Conservation (phyloP, 495 filamentous ascomycete genomes). For the Aspergillus ellipticus region DNA sequence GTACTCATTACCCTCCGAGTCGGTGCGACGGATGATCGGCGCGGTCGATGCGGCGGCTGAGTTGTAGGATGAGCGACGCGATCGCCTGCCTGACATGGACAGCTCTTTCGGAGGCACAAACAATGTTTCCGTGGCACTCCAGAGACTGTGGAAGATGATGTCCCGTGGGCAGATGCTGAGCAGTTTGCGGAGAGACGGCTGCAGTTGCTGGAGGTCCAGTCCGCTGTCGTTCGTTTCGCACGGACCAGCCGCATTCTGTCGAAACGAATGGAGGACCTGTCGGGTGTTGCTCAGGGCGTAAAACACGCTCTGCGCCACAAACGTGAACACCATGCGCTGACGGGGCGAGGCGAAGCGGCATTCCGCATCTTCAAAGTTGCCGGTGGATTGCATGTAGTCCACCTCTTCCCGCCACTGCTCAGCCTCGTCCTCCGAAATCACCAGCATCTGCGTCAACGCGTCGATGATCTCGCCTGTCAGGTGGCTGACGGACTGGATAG, state of each 20-base stretch:
- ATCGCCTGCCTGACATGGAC: slow-evolving; percentile 28
- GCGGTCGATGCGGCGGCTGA: slow-evolving; percentile 25
- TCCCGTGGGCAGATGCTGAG: slow-evolving; percentile 42
- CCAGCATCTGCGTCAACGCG: slow-evolving; percentile 34
- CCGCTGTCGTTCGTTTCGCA: slow-evolving; percentile 9
- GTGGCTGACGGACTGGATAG: slow-evolving; percentile 42
- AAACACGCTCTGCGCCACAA: slow-evolving; percentile 71
- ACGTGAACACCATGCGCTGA: slow-evolving; percentile 45
- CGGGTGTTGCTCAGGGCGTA: slow-evolving; percentile 65
- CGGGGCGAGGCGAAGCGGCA: slow-evolving; percentile 38
- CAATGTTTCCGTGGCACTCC: slow-evolving; percentile 64
- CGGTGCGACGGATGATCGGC: slow-evolving; percentile 27
- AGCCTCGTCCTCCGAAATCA: slow-evolving; percentile 34
- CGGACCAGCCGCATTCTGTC: slow-evolving; percentile 25
- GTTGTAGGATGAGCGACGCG: slow-evolving; percentile 36
- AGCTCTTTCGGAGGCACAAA: slow-evolving; percentile 63
- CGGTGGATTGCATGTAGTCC: slow-evolving; percentile 34
- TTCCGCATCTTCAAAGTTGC: slow-evolving; percentile 38
- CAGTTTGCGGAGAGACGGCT: slow-evolving; percentile 31
- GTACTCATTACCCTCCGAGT: slow-evolving; percentile 29
- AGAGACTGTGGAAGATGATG: slow-evolving; percentile 71
- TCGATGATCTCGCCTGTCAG: slow-evolving; percentile 39
- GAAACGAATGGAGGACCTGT: slow-evolving; percentile 64
- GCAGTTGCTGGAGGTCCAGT: slow-evolving; percentile 31
- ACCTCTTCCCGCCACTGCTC: slow-evolving; percentile 40